Base-by-base conservation (phyloP, 2,329 filamentous ascomycete genomes). In the Emergomyces orientalis region DNA sequence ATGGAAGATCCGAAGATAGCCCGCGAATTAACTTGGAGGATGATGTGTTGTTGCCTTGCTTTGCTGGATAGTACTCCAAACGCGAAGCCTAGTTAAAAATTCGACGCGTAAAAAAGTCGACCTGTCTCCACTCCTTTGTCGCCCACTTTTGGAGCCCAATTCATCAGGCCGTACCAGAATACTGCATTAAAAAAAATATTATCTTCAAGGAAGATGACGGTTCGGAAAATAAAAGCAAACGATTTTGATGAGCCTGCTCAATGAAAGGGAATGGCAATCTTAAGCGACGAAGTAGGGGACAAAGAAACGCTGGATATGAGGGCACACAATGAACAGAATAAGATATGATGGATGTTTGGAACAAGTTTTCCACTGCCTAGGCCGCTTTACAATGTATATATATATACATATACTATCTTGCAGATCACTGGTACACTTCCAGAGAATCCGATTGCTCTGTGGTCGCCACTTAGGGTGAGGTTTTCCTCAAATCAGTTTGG, bases 101-200 rank as follows among this genome's bases (percentile, higher is more conserved):
- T 47, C 56, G 56, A 34, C 56, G 56, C 56, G 56, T 59, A 59
- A 59, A 57, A 57, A 41, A 14, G 25, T 34, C 17, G 17, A 22
- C 41, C 27, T 22, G 37, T 59, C 56, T 30, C 56, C 56, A 59
- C 56, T 59, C 56, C 39, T 45, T 32, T 32, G 39, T 45, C 56
- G 39, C 47, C 56, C 56, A 59, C 41, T 47, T 45, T 27, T 30
- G 39, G 22, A 32, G 25, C 37, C 14, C 39, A 59, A 32, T 37
- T 25, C 34, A 5, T 25, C 54, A 56, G 54, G 22, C 34, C n/a
- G 27, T 39, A 25, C 54, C n/a, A 25, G 32, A 56, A 56, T 56
- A 25, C 19, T 6, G 8, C 27, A 52, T 34, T 6, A 25, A 47
- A 47, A 7, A 37, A 9, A 37, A 41, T 41, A 56, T 14, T 22